These are phyloP conservation scores for Candida methanosorbosa DNA, from an alignment of 805 yeast genomes.

Conservation along the genomic window DNA sequence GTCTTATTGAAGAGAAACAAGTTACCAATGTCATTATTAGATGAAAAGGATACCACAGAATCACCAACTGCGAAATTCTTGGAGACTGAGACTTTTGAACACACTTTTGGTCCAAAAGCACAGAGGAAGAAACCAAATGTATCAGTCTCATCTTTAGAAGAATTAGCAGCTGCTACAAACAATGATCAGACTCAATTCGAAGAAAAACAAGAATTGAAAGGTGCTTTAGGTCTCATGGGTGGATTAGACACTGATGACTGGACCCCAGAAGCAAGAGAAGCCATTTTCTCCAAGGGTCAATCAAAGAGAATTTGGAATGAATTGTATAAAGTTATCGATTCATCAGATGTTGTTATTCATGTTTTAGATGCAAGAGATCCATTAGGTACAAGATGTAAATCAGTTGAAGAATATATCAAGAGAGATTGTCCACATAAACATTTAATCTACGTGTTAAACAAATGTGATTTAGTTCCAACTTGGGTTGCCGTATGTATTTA, in stretches of 20 bases:
- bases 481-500: slow-evolving; percentile 97
- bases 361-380: slow-evolving; percentile 98
- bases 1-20: slow-evolving; percentile 83
- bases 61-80: slow-evolving; percentile 74
- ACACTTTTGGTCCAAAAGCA: slow-evolving; percentile 90
- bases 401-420: slow-evolving; percentile 86
- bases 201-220: slow-evolving; percentile 68
- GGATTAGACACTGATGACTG: slow-evolving; percentile 67
- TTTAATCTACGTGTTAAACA: slow-evolving; percentile 86
- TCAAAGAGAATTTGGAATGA: slow-evolving; percentile 99
- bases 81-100: slow-evolving; percentile 78
- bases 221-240: slow-evolving; percentile 78
- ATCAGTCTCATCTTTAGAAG: slow-evolving; percentile 69
- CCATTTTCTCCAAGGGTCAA: slow-evolving; percentile 94
- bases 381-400: slow-evolving; percentile 86
- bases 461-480: slow-evolving; percentile 97
- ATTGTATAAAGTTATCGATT: slow-evolving; percentile 91
- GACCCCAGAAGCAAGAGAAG: slow-evolving; percentile 88
- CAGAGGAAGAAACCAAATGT: slow-evolving; percentile 87
- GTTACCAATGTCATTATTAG: slow-evolving; percentile 89
- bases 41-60: slow-evolving; percentile 72
- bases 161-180: slow-evolving; percentile 53
- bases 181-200: slow-evolving; percentile 50
- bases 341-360: slow-evolving; percentile 94
- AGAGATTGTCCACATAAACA: slow-evolving; percentile 97